Evolutionary conservation across 2,329 filamentous ascomycete species (phyloP), one percentile per base, ranked within the genome.

Genomic region (Diaporthe citriasiana): DNA sequence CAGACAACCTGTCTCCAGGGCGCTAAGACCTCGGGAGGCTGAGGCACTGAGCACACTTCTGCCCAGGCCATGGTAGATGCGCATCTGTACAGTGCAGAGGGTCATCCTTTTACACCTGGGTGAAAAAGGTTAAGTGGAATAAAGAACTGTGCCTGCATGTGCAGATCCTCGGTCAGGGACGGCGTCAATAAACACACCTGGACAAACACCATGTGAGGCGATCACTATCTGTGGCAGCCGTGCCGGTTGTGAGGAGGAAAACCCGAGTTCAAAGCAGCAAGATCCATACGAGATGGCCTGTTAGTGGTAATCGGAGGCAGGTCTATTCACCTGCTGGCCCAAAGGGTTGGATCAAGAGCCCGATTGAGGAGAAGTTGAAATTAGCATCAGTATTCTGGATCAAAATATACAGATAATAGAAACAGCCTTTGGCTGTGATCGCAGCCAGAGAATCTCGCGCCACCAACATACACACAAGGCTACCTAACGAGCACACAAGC

Each of bases 391-490:
- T 53, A 53, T 53, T 30, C 47, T 12, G 30, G 47, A 7, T 30
- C 4, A 53, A 27, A 19, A 68, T 68, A 9, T 68, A 68, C 63
- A 68, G 1, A 15, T 4, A 68, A 68, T 35, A 40, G 33, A 53
- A 68, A 68, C 15, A 19, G 63, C 30, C 13, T 15, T 15, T 33
- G 12, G 51, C n/a, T 38, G 51, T 68, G 33, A 2, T 22, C n/a
- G 22, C 40, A 22, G 22, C 13, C 47, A 30, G 10, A 35, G 22
- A 6, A 27, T 25, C n/a, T 68, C 22, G 47, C n/a, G 19, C 15
- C 22, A 30, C 47, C 63, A 50, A 27, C 22, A 25, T 53, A 53
- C 30, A 68, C 8, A 10, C 33, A 68, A 8, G n/a, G 30, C 47
- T 12, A 30, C 15, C 35, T n/a, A 40, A 30, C 4, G 7, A 51